Evolutionary conservation across 495 filamentous ascomycete genomes (phyloP).

Genomic region (Tuber brumale): DNA sequence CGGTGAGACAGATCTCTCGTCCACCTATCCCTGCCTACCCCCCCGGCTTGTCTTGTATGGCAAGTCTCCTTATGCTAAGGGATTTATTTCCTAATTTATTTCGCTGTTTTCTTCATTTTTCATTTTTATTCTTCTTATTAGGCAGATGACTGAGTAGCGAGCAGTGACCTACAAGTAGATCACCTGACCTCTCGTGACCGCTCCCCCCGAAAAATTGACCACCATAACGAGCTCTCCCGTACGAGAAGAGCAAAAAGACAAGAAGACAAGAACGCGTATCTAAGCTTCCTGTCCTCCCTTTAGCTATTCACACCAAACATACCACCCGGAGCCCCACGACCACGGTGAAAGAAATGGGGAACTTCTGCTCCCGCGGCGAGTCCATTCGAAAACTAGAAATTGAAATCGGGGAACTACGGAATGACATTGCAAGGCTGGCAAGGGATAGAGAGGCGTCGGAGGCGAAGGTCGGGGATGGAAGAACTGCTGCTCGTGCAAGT

Average conservation of each 20-base stretch:
- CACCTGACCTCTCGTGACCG: too few species aligned
- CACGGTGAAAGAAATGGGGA: neutral
- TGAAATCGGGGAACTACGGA: neutral
- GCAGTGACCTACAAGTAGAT: too few species aligned
- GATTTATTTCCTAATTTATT: too few species aligned
- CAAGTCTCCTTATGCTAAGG: too few species aligned
- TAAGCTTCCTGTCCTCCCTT: neutral
- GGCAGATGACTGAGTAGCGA: too few species aligned
- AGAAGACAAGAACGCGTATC: too few species aligned
- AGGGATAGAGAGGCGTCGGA: neutral
- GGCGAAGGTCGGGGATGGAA: neutral
- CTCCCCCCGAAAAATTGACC: too few species aligned
- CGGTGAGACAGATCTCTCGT: slow-evolving; percentile 67
- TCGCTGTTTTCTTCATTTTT: too few species aligned
- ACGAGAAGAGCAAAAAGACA: too few species aligned
- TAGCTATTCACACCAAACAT: neutral
- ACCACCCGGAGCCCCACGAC: neutral
- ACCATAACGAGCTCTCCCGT: too few species aligned
- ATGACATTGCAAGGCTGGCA: neutral
- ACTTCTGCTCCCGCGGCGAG: neutral
- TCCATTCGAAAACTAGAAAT: neutral
- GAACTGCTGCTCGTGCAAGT: neutral
- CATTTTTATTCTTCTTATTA: too few species aligned
- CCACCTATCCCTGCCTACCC: slow-evolving; percentile 48
- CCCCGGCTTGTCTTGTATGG: slow-evolving; percentile 35